Evolutionary conservation across 768 basidiomycete species (phyloP).

Genomic region (Tephrocybe rancida): DNA sequence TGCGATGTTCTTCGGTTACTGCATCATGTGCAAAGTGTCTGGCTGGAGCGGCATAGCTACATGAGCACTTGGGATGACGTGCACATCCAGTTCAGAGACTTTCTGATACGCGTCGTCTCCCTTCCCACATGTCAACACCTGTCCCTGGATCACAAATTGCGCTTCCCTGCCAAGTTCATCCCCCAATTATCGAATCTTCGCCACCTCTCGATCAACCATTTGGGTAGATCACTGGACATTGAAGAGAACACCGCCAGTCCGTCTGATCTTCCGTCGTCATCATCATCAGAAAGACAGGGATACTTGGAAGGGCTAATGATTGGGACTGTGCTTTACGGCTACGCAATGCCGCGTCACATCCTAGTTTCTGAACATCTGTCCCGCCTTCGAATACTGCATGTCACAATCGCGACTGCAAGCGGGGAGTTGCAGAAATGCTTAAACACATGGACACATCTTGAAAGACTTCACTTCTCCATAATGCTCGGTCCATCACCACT

Average conservation of each 20-base stretch:
- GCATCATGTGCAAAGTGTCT: background rate
- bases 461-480: background rate
- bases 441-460: background rate
- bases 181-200: background rate
- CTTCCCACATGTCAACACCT: background rate
- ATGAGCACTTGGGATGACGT: background rate
- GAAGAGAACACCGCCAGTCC: background rate
- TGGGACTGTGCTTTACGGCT: background rate
- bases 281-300: background rate
- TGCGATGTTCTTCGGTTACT: background rate
- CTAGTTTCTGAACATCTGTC: background rate
- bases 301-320: background rate
- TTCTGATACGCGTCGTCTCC: background rate
- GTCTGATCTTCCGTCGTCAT: background rate
- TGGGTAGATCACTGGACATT: background rate
- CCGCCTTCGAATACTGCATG: background rate
- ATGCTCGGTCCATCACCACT: background rate
- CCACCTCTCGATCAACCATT: background rate
- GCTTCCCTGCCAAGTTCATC: background rate
- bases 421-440: background rate
- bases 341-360: background rate
- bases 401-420: background rate
- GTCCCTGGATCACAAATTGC: background rate
- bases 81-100: background rate
- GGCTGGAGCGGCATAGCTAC: background rate